Conservation (phyloP, 352 stramenopile genomes). For the Phytophthora pini region DNA sequence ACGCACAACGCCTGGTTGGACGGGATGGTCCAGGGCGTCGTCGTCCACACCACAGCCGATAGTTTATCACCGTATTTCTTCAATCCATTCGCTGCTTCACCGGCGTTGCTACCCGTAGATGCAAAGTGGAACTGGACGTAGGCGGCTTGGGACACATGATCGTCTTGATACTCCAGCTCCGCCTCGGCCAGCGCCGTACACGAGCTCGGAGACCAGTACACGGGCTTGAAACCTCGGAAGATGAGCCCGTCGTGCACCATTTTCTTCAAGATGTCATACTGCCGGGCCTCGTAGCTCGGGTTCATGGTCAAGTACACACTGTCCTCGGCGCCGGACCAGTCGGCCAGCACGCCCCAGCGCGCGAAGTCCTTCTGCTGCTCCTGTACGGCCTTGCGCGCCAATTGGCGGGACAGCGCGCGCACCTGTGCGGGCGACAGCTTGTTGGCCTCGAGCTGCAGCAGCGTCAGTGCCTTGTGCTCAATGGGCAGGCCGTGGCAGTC, state of each 20-base stretch:
- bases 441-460: constrained; percentile 72
- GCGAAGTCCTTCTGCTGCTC: constrained; percentile 94
- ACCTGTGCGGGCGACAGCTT: constrained; percentile 91
- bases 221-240: constrained; percentile 97
- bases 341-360: constrained; percentile 94
- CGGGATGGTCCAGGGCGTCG: constrained; percentile 98
- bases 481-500: constrained; percentile 99
- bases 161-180: constrained; percentile 98
- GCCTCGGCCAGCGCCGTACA: constrained; percentile 98
- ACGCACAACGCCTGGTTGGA: constrained; percentile 98
- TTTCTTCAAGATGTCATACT: constrained; percentile 97
- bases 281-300: constrained; percentile 95
- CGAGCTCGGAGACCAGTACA: constrained; percentile 98
- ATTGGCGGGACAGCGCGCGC: constrained; percentile 89
- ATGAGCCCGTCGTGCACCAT: constrained; percentile 97
- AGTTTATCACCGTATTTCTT: constrained; percentile 53
- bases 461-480: constrained; percentile 97
- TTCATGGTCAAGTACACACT: constrained; percentile 95
- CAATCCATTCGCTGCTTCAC: constrained; percentile 27
- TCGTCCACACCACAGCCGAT: constrained; percentile 96
- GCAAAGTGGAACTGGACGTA: constrained; percentile 92
- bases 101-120: constrained; percentile 33
- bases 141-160: constrained; percentile 96
- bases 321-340: constrained; percentile 76
- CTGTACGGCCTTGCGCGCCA: constrained; percentile 93